These are phyloP conservation scores for Teunomyces pallodes DNA, from an alignment of 805 yeast genomes.

Conservation along the genomic window DNA sequence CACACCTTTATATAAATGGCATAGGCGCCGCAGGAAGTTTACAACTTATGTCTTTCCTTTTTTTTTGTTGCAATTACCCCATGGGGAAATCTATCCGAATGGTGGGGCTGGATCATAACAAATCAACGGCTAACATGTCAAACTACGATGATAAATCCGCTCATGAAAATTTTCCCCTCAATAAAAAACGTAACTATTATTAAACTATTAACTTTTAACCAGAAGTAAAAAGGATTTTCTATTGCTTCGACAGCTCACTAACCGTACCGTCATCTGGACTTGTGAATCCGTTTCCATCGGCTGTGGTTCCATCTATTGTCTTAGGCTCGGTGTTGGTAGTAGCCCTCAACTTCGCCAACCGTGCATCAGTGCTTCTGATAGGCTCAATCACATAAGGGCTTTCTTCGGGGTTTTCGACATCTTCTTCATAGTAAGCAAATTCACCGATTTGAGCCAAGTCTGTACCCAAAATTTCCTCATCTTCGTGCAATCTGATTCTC, in stretches of 20 bases:
- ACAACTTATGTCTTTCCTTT: no score
- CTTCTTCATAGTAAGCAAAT: slow-evolving; percentile 63
- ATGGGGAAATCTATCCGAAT: no score
- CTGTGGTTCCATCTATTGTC: slow-evolving; percentile 6
- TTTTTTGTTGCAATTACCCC: no score
- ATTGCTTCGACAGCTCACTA: slow-evolving; percentile 13
- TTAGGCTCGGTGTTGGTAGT: slow-evolving; percentile 12
- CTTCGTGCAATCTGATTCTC: slow-evolving; percentile 77
- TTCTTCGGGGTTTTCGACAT: slow-evolving; percentile 17
- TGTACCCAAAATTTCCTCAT: slow-evolving; percentile 84
- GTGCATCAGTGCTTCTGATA: slow-evolving; percentile 56
- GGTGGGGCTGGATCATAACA: no score
- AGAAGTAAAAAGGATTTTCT: background rate
- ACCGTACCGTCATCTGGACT: slow-evolving; percentile 17
- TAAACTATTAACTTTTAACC: background rate
- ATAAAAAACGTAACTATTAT: no score
- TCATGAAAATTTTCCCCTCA: no score
- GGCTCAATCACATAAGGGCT: slow-evolving; percentile 70
- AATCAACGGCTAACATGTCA: no score
- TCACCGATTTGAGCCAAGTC: slow-evolving; percentile 92
- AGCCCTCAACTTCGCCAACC: slow-evolving; percentile 31
- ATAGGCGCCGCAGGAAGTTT: no score
- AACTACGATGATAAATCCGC: no score
- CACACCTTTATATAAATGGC: no score
- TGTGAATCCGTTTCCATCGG: slow-evolving; percentile 7